A percentile compares a stretch with the other conserved stretches of the same genome.
Conservation (phyloP, 2,329 filamentous ascomycete genomes). For the Botrytis hyacinthi region DNA sequence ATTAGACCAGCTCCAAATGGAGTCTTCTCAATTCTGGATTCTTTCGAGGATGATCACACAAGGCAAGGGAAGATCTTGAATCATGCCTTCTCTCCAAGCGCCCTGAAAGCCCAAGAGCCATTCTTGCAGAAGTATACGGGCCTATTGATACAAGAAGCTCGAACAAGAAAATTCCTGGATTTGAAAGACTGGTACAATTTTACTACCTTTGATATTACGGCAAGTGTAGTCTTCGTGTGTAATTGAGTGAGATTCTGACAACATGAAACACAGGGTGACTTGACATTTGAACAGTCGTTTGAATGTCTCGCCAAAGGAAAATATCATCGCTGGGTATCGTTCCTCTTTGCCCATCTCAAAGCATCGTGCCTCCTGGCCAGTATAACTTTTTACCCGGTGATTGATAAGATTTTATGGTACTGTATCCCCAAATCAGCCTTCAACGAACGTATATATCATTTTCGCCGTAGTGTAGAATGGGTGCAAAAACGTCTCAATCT, state of each 20-base stretch:
- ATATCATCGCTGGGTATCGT: not conserved
- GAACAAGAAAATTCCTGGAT: slow-evolving; percentile 17
- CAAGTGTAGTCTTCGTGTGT: slow-evolving; percentile 19
- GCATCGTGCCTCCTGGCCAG: not conserved
- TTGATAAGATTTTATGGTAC: not conserved
- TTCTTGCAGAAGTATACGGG: slow-evolving; percentile 25
- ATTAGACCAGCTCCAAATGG: not conserved
- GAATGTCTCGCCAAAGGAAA: not conserved
- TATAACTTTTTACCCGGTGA: not conserved
- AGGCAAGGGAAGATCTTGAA: slow-evolving; percentile 33
- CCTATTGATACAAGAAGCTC: slow-evolving; percentile 10
- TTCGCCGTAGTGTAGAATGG: not conserved
- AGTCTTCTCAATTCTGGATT: not conserved
- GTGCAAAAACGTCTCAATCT: slow-evolving; percentile 10
- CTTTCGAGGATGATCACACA: slow-evolving; percentile 26
- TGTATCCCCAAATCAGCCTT: not conserved
- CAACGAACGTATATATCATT: not conserved
- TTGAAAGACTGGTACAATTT: slow-evolving; percentile 29
- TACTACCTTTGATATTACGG: slow-evolving; percentile 26
- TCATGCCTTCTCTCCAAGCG: slow-evolving; percentile 36
- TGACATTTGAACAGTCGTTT: not conserved
- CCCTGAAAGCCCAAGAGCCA: slow-evolving; percentile 36
- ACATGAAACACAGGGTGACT: not conserved
- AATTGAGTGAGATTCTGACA: not conserved
- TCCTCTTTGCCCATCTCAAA: not conserved